phyloP scores from a whole-genome alignment of 768 basidiomycete species.

The Suillus tomentosus region DNA sequence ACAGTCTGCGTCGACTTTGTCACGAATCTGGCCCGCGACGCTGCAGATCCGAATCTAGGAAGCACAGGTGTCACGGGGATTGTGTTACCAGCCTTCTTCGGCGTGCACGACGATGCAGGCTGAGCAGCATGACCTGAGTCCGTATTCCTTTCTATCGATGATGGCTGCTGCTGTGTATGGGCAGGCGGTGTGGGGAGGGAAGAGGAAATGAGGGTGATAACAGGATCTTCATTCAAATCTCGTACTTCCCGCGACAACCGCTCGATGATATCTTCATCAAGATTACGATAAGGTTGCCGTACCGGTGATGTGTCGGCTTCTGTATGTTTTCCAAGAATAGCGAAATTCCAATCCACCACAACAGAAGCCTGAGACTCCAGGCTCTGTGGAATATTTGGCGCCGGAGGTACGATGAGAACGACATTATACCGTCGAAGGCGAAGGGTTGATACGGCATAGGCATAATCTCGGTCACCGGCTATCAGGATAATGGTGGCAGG shows the following conservation, averaged over 20 bases:
- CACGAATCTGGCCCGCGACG: slow-evolving; percentile 17
- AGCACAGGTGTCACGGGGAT: slow-evolving; percentile 24
- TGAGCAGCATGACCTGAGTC: not conserved
- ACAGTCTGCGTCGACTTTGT: slow-evolving; percentile 15
- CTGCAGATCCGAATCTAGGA: slow-evolving; percentile 21
- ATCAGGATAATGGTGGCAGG: slow-evolving; percentile 63
- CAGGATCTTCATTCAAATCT: slow-evolving; percentile 20
- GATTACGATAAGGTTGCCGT: slow-evolving; percentile 29
- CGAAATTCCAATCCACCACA: slow-evolving; percentile 51
- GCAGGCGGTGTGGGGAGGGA: slow-evolving; percentile 10
- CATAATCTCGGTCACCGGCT: slow-evolving; percentile 69
- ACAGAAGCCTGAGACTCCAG: slow-evolving; percentile 57
- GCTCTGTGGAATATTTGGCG: slow-evolving; percentile 40
- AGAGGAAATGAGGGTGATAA: slow-evolving; percentile 7
- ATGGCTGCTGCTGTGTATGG: slow-evolving; percentile 20
- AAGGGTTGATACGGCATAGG: slow-evolving; percentile 59
- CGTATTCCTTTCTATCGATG: slow-evolving; percentile 11
- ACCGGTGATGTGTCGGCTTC: slow-evolving; percentile 18
- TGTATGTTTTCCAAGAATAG: slow-evolving; percentile 36
- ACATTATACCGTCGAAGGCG: slow-evolving; percentile 56
- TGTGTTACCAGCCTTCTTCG: slow-evolving; percentile 14
- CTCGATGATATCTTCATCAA: slow-evolving; percentile 24
- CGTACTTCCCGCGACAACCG: slow-evolving; percentile 24
- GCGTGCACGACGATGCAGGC: not conserved
- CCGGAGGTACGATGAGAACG: slow-evolving; percentile 47